Base-by-base conservation (phyloP, 306 rosid species). In the Inga oerstediana region DNA sequence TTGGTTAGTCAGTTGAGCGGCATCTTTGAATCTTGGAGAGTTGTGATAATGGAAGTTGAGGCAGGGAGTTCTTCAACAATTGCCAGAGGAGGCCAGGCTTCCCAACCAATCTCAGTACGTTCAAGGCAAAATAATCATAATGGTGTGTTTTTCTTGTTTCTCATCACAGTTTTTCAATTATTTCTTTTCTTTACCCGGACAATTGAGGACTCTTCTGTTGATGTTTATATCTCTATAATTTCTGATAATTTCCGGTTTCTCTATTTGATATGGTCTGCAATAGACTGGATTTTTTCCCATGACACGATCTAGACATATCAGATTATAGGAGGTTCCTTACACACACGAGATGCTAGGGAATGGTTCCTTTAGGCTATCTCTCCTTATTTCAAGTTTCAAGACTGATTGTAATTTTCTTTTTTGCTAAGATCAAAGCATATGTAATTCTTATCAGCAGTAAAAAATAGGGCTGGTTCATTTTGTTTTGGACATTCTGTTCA, bases 41-140 rank as follows among this genome's bases (percentile, higher is more conserved):
- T 77, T 65, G 78, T 32, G 66, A 72, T 80, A 49, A 87, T 88
- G 91, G 91, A 88, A 51, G 85, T 68, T 12, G 91, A 88, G 49
- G 85, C 70, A 68, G 89, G 74, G 74, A 83, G 80, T 85, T 83
- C 84, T 17, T 67, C 88, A 41, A 80, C 84, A 64, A 81, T 61
- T 66, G 80, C 41, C 49, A 10, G 71, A 41, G 79, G 83, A 72
- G 84, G 48, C 16, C 84, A 45, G 9, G 56, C 73, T 45, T 14
- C 58, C 22, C 56, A 14, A 22, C 58, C 54, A 83, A 74, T 66
- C 74, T 73, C 87, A 44, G 43, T 71, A 34, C 80, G 35, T 37
- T 49, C 80, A 6, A 74, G 70, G 70, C 80, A 62, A 37, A 72
- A 35, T 58, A 39, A 39, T 39, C 43, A 39, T 39, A 79, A 83